Base-by-base conservation (phyloP, 257 asterid species). In the Ilex aquifolium region DNA sequence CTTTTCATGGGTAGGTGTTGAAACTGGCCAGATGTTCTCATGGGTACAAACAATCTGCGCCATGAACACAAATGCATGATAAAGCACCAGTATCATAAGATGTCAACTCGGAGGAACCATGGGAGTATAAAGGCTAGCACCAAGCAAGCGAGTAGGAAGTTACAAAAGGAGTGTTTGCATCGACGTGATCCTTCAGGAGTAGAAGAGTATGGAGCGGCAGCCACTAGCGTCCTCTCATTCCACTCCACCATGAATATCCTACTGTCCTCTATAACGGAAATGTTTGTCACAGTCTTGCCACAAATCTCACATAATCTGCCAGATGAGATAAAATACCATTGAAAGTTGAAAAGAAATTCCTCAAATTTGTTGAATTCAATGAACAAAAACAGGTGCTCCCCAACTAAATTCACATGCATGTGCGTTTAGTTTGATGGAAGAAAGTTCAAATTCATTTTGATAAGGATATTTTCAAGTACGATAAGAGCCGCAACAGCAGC, bases 231-330 rank as follows among this genome's bases (percentile, higher is more conserved):
- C 66, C 74, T 57, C 32, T 75, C 83, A 31, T 72, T 65, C 71
- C 62, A 46, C 30, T 80, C 85, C 72, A 71, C 61, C 67, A 63
- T 73, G 50, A 64, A 63, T 17, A 69, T 36, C 57, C 82, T 71
- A 13, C 39, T 59, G 0, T 72, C 78, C 8, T 61, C 71, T 30
- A 17, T 58, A 6, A 64, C 60, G 3, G 32, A 60, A 7, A 80
- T 70, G 68, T 80, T 82, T 57, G 69, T 74, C 0, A 80, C 84
- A 13, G 60, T 69, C 36, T 69, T 65, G 3, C 83, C 86, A 66
- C 89, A 80, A 7, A 85, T 83, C 68, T 85, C 87, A 36, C 94
- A 82, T 21, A 59, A 31, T 65, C 89, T 85, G 81, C 36, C 36
- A 7, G 12, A 11, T 3, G 10, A 10, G 8, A 21, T 13, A 13